phyloP scores from a whole-genome alignment of 306 rosid genomes.

The Mimosa pudica region DNA sequence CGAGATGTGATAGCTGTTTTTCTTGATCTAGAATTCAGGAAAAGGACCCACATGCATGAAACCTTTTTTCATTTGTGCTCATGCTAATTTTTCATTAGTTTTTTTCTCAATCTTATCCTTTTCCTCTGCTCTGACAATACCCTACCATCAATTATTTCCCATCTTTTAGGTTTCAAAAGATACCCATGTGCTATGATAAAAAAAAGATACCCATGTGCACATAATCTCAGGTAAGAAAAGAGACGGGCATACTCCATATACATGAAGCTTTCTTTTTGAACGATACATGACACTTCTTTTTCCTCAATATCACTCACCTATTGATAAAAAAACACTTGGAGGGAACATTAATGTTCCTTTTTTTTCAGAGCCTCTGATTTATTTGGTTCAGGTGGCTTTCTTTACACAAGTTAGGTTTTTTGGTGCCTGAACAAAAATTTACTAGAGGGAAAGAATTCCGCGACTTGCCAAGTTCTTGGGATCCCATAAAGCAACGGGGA shows the following conservation, averaged over 20 bases:
- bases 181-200: too few relatives aligned
- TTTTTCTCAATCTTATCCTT: background rate
- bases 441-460: background rate
- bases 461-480: background rate
- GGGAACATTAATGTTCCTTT: background rate
- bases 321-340: background rate
- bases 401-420: background rate
- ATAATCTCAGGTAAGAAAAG: too few relatives aligned
- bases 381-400: background rate
- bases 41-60: conserved; percentile 38
- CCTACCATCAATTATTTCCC: background rate
- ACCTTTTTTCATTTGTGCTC: background rate
- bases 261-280: background rate
- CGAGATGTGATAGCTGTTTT: conserved; percentile 13
- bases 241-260: background rate
- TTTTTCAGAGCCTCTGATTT: background rate
- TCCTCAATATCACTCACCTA: background rate
- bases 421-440: background rate
- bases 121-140: background rate
- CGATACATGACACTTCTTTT: background rate
- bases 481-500: conserved; percentile 6
- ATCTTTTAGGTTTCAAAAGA: background rate
- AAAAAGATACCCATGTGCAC: too few relatives aligned
- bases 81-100: background rate
- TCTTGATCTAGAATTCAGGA: conserved; percentile 11